Conservation (phyloP, 2,329 filamentous ascomycete species). For the Plenodomus lindquistii region DNA sequence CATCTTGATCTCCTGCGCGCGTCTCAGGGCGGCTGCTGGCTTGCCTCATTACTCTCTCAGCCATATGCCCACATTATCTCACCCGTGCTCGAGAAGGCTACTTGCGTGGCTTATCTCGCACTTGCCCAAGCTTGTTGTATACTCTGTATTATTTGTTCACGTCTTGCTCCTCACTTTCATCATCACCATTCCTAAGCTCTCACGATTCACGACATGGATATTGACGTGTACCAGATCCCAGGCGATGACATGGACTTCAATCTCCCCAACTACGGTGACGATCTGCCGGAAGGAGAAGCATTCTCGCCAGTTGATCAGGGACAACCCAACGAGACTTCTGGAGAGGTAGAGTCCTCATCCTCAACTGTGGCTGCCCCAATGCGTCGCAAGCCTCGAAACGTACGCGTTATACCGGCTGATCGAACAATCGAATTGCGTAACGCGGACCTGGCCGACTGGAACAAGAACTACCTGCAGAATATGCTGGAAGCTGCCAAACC, state of each 20-base stretch:
- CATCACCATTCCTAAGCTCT: neutral
- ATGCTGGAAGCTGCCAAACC: slow-evolving; percentile 57
- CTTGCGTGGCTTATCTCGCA: neutral
- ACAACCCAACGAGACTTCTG: slow-evolving; percentile 17
- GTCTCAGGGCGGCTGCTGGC: neutral
- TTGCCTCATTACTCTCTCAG: neutral
- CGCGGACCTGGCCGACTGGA: slow-evolving; percentile 60
- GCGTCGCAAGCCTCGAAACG: slow-evolving; percentile 41
- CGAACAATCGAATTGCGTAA: slow-evolving; percentile 58
- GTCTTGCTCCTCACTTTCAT: neutral
- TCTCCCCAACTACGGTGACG: slow-evolving; percentile 39
- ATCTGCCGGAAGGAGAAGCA: slow-evolving; percentile 36
- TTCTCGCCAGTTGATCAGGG: slow-evolving; percentile 20
- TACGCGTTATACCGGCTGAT: slow-evolving; percentile 54
- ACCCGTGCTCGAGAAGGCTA: neutral
- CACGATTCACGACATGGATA: slow-evolving; percentile 5
- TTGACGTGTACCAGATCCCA: slow-evolving; percentile 26
- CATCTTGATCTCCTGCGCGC: neutral
- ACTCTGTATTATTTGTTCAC: neutral
- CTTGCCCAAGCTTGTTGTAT: neutral
- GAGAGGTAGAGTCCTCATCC: slow-evolving; percentile 41
- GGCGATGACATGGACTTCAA: slow-evolving; percentile 35
- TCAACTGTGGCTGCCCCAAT: slow-evolving; percentile 45
- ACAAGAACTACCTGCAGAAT: slow-evolving; percentile 61
- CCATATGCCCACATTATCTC: slow-evolving; percentile 8